Evolutionary conservation across 2,329 filamentous ascomycete species (phyloP).

Genomic region (Botrytis medusae): DNA sequence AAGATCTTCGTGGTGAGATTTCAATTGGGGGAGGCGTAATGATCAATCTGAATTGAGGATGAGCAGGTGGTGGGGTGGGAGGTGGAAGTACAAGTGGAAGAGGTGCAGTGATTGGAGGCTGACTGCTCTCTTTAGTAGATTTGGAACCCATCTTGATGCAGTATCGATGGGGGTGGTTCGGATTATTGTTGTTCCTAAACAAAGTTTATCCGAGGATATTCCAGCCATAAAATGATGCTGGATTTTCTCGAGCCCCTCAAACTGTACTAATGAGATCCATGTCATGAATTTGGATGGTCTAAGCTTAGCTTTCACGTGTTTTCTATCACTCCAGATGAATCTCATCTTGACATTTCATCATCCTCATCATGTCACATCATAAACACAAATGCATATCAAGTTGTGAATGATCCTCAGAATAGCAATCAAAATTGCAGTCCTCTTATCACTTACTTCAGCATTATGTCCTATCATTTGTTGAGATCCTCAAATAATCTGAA

Average conservation of each 20-base stretch:
- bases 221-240: not conserved
- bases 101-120: not conserved
- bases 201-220: not conserved
- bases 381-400: not conserved
- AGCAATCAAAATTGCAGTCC: no score
- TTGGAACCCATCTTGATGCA: not conserved
- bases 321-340: not conserved
- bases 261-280: not conserved
- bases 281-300: not conserved
- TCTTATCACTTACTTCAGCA: not conserved
- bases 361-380: not conserved
- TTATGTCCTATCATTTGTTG: not conserved
- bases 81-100: not conserved
- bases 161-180: not conserved
- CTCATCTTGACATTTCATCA: not conserved
- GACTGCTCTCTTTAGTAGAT: not conserved
- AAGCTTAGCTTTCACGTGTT: not conserved
- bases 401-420: not conserved
- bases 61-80: not conserved
- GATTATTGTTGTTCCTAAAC: not conserved
- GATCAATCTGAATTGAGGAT: not conserved
- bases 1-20: not conserved
- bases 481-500: not conserved
- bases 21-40: not conserved
- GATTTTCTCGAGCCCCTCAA: not conserved